Evolutionary conservation across 2,329 filamentous ascomycete genomes (phyloP).

Genomic region (Bisporella sp.): DNA sequence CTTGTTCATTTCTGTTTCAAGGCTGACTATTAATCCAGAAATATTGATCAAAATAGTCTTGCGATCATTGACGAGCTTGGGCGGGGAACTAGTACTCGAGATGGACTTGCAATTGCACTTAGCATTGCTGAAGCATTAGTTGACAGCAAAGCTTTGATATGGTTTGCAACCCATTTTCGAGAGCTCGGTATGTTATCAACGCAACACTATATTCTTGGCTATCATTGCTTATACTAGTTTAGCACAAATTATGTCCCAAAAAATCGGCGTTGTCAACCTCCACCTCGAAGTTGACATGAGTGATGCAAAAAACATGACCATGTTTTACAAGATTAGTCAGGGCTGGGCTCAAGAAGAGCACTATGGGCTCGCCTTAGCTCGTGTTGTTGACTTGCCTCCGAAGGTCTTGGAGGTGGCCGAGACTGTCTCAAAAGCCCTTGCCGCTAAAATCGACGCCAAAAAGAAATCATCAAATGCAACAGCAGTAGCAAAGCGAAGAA

Average conservation of each 20-base stretch:
- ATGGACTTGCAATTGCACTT: conserved; percentile 83
- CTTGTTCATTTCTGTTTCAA: background rate
- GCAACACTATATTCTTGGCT: background rate
- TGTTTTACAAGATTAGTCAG: conserved; percentile 77
- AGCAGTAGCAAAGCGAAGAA: conserved; percentile 57
- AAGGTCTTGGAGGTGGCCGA: conserved; percentile 63
- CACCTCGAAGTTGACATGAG: conserved; percentile 69
- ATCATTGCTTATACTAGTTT: conserved; percentile 3
- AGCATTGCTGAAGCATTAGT: conserved; percentile 85
- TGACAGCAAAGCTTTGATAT: conserved; percentile 70
- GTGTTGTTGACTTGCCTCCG: conserved; percentile 64
- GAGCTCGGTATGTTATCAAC: conserved; percentile 50
- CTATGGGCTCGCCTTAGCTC: conserved; percentile 80
- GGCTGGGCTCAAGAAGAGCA: conserved; percentile 65
- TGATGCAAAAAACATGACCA: conserved; percentile 58
- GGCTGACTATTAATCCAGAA: conserved; percentile 35
- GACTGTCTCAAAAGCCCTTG: conserved; percentile 55
- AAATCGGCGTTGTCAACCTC: conserved; percentile 73
- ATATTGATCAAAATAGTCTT: conserved; percentile 70
- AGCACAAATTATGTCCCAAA: conserved; percentile 66
- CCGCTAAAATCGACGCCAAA: conserved; percentile 47
- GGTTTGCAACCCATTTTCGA: conserved; percentile 91
- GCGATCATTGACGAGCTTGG: conserved; percentile 89
- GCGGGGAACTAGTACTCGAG: conserved; percentile 79
- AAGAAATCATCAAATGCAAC: conserved; percentile 52